Evolutionary conservation across 257 asterid genomes (phyloP), one percentile per base, ranked within the genome.

Genomic region (Paulownia fortunei): DNA sequence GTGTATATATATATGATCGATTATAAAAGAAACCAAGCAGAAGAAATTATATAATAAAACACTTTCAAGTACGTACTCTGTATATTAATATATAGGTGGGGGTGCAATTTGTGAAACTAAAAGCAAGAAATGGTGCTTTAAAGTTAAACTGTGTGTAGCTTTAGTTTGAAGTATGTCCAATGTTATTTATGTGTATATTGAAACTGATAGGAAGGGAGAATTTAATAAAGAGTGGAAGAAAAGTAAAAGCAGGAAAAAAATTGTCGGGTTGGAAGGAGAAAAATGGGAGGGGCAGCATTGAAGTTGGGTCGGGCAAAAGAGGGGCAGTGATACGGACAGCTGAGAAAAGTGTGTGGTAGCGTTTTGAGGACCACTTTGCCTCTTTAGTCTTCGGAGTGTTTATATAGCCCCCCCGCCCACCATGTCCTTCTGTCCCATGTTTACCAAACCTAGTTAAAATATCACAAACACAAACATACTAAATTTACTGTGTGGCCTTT

Each of bases 271-370:
- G 77, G 85, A 81, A 84, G 77, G 79, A 73, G 87, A 65, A 70
- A 51, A 72, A 65, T 1, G 75, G 81, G 51, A 51, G 80, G 81
- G 76, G 80, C 73, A 79, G 68, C 89, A 88, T 87, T 80, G 89
- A 89, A 87, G 88, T 87, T 86, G 81, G 92, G 97, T 91, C 92
- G 90, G 92, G 73, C 7, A 78, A 89, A 87, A 85, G 88, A 64
- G 92, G 69, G 78, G 85, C 93, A 90, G 0, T 42, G 90, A 88
- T 59, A 69, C 51, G 26, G 89, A 90, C 94, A 80, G 39, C 16
- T 32, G 64, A 86, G 77, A 52, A 83, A 80, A 79, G 34, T 47
- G 59, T 44, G 76, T 68, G 77, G 56, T 69, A 52, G 46, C 76
- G 58, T 54, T 34, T 21, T 34, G 7, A 19, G 78, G 81, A 81